Evolutionary conservation across 2,329 filamentous ascomycete genomes (phyloP), one percentile per base, ranked within the genome.

Genomic region (Pseudocercospora musae): DNA sequence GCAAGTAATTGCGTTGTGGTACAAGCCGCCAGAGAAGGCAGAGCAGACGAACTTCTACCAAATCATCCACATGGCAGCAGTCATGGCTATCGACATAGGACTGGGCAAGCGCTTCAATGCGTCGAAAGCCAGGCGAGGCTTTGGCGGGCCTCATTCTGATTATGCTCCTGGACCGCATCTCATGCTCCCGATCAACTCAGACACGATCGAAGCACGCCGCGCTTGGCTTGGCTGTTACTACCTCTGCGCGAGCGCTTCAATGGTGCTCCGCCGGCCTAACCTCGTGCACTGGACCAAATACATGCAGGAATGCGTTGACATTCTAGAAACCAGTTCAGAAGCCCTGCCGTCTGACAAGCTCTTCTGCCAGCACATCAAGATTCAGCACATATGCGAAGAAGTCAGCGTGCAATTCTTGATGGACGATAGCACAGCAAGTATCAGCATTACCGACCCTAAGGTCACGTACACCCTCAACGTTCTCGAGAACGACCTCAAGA

Each of bases 41-140:
- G 91, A 96, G 71, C 89, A 95, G 77, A 85, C 94, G 71, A 95
- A 95, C 73, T 96, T 95, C 74, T 96, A 95, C 77, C 90, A 94
- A 78, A 84, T 95, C 67, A 87, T 92, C 50, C 91, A 96, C 74
- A 86, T 91, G 72, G 89, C 90, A 1, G 88, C 88, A 53, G 84
- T 91, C 69, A 91, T 96, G 87, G 89, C 89, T 25, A 87, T 96
- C 59, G 92, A 96, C 69, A 84, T 96, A 33, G 92, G 92, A 0
- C 84, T 96, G 6, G 90, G 88, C 15, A 84, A 85, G 65, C 80
- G 81, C 67, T 74, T 76, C 65, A 72, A 79, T 69, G n/a, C 78
- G 65, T 73, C 20, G 66, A 75, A 70, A 60, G 70, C 70, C 15
- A 73, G 69, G 66, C 68, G 65, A 74, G 76, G 69, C 1, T 72